Evolutionary conservation across 2,329 filamentous ascomycete genomes (phyloP).

Genomic region (Cercospora nicotianae): DNA sequence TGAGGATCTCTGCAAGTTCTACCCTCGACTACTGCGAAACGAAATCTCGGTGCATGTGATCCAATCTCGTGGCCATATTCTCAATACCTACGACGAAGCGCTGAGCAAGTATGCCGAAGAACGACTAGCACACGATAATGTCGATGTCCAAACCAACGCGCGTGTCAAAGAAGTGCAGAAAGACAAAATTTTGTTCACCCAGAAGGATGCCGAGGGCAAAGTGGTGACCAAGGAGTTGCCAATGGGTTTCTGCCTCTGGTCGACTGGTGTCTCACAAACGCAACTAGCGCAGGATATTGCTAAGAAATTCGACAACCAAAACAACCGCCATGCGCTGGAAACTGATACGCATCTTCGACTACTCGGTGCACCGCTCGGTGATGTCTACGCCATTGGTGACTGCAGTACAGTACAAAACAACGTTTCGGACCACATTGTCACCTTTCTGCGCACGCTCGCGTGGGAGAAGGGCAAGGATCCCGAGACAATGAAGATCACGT

Average conservation of each 20-base stretch:
- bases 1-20: slow-evolving; percentile 81
- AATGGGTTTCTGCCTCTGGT: slow-evolving; percentile 96
- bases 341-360: slow-evolving; percentile 91
- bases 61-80: slow-evolving; percentile 88
- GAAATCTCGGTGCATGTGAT: slow-evolving; percentile 98
- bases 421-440: slow-evolving; percentile 83
- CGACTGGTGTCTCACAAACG: slow-evolving; percentile 87
- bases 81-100: slow-evolving; percentile 97
- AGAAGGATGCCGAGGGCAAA: slow-evolving; percentile 72
- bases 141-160: slow-evolving; percentile 89
- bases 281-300: slow-evolving; percentile 76
- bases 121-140: slow-evolving; percentile 84
- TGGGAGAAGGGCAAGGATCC: slow-evolving; percentile 92
- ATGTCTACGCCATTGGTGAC: slow-evolving; percentile 95
- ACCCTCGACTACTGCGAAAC: slow-evolving; percentile 88
- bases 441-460: slow-evolving; percentile 82
- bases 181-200: slow-evolving; percentile 86
- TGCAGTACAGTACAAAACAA: slow-evolving; percentile 98
- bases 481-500: slow-evolving; percentile 80
- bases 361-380: slow-evolving; percentile 82
- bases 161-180: slow-evolving; percentile 83
- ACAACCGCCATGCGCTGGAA: slow-evolving; percentile 87
- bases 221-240: slow-evolving; percentile 88
- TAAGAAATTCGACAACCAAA: slow-evolving; percentile 74
- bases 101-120: slow-evolving; percentile 90